These are phyloP conservation scores for Leucosporidium creatinivorum DNA, from an alignment of 768 basidiomycete species.

Conservation along the genomic window DNA sequence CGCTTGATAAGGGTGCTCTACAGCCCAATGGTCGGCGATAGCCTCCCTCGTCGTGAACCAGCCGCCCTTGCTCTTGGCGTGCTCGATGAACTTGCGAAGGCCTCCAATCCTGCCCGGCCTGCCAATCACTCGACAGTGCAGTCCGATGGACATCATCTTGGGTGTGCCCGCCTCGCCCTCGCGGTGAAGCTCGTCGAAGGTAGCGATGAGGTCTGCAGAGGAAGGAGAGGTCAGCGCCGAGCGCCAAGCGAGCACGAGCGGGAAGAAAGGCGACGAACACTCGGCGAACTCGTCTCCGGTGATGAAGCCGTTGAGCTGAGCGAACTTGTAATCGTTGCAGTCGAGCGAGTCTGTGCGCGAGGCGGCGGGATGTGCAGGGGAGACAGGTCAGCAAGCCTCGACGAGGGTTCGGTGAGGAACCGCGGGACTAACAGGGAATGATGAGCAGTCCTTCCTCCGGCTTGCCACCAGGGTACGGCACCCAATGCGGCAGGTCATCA, in stretches of 20 bases:
- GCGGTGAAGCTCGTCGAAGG: conserved; percentile 19
- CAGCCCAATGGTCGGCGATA: conserved; percentile 37
- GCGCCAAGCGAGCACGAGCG: too few relatives aligned
- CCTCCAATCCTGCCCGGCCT: conserved; percentile 35
- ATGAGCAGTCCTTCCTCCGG: conserved; percentile 32
- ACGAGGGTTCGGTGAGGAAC: too few relatives aligned
- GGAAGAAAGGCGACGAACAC: not conserved
- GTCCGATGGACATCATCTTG: conserved; percentile 36
- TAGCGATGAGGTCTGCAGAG: conserved; percentile 6
- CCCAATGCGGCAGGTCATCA: conserved; percentile 32
- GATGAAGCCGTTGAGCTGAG: conserved; percentile 1
- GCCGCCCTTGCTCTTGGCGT: conserved; percentile 32
- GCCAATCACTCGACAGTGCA: conserved; percentile 37
- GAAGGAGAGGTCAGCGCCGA: not conserved
- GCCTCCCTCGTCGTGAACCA: conserved; percentile 38
- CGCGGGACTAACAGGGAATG: conserved; percentile 30
- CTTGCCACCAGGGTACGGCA: conserved; percentile 27
- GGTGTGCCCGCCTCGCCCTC: not conserved
- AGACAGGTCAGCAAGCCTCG: not conserved
- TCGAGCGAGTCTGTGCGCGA: conserved; percentile 4
- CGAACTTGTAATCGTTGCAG: conserved; percentile 13
- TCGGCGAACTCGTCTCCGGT: conserved; percentile 2
- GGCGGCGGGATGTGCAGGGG: too few relatives aligned
- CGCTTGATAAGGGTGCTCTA: conserved; percentile 27
- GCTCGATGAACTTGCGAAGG: conserved; percentile 37